Base-by-base conservation (phyloP, 768 basidiomycete species). In the Rhizopogon roseolus region DNA sequence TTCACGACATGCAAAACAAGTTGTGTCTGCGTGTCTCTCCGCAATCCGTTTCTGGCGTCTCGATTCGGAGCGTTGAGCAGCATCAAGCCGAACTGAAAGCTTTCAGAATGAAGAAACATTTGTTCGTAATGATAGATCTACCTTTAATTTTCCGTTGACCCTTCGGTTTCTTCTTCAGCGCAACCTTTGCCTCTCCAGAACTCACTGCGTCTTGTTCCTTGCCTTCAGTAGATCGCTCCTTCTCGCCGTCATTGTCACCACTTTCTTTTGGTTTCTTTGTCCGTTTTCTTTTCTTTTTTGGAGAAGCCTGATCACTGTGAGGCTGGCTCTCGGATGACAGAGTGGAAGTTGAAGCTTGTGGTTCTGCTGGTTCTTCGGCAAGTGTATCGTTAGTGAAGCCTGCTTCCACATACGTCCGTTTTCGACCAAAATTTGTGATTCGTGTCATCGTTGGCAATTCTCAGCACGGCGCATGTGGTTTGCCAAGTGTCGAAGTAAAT, bases 1-100 rank as follows among this genome's bases (percentile, higher is more conserved):
- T 62, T 84, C 76, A 49, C 94, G 80, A 72, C 94, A 98, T 3
- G 87, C 88, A 67, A 93, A 95, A 65, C 94, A 97, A 6, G 80
- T 84, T 1, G 85, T 93, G 2, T 73, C 67, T 8, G 76, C 71
- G 11, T 76, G 60, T 41, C 82, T 80, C 44, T 86, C 81, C 3
- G 79, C 64, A 49, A 81, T 79, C 37, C 93, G 82, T 58, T 81
- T 78, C 49, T 84, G 63, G 13, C 92, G 79, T 46, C 93, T 76
- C 17, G 71, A 61, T 63, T 95, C 91, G 3, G 78, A 73, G 25
- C 69, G 67, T 52, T 49, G 59, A n/a, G 57, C 19, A 57, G 56
- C 62, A 11, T 66, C 65, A 55, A 58, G 44, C 57, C 52, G 14
- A 36, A 36, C 51, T 40, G 6, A 62, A 54, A 54, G 57, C 52